phyloP scores from a whole-genome alignment of 495 filamentous ascomycete genomes.

The Tuber calosporum region DNA sequence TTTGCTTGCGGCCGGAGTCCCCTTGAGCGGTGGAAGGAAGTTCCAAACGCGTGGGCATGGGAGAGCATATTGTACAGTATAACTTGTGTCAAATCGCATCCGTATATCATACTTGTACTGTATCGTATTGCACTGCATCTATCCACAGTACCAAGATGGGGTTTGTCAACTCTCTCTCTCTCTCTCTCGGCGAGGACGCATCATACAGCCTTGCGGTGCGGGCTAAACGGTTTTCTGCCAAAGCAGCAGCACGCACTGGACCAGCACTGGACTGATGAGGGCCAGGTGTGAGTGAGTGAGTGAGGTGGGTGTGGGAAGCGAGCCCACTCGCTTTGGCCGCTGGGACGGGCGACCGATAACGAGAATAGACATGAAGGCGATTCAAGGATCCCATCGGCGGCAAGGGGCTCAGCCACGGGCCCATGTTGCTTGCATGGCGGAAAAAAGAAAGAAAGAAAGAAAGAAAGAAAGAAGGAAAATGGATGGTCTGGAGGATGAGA shows the following conservation, averaged over 20 bases:
- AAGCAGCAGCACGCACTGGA: no score
- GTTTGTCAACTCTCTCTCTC: not conserved
- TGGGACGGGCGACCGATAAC: conserved; percentile 11
- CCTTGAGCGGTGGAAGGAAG: not conserved
- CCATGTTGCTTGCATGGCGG: conserved; percentile 9
- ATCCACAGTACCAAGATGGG: not conserved
- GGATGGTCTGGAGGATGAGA: conserved; percentile 2
- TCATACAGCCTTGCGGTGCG: not conserved
- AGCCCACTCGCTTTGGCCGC: not conserved
- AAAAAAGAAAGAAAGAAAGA: conserved; percentile 10
- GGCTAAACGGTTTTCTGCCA: not conserved
- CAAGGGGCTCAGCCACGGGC: conserved; percentile 15
- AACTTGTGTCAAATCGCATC: not conserved
- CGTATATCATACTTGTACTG: no score
- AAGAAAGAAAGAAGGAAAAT: conserved; percentile 12
- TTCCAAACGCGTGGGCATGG: not conserved
- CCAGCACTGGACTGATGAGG: not conserved
- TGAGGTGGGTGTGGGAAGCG: not conserved
- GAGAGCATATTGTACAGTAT: not conserved
- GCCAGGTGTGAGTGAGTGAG: not conserved
- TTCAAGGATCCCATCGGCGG: conserved; percentile 7
- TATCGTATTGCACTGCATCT: not conserved
- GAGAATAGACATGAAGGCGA: conserved; percentile 21
- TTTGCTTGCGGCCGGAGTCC: not conserved
- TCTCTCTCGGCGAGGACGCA: not conserved